A percentile compares a stretch with the other conserved stretches of the same genome.
These are phyloP conservation scores for Grammothele lineata DNA, from an alignment of 768 basidiomycete species.

Conservation along the genomic window DNA sequence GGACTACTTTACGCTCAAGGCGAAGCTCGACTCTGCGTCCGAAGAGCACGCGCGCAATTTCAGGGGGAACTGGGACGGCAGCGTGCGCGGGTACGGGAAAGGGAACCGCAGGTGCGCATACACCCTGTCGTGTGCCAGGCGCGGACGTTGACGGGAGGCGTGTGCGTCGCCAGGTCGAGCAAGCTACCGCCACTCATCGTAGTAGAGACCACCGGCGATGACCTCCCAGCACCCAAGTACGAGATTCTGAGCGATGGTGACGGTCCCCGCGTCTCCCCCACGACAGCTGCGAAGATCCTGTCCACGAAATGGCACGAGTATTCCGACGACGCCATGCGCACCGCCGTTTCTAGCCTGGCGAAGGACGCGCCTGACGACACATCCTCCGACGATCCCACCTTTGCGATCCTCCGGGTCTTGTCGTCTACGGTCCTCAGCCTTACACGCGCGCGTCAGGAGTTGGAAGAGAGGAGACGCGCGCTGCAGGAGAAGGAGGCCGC, in stretches of 20 bases:
- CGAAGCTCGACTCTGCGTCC: slow-evolving; percentile 48
- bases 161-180: slow-evolving; percentile 7
- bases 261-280: slow-evolving; percentile 15
- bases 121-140: too few relatives aligned
- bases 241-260: neutral
- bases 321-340: slow-evolving; percentile 70
- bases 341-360: slow-evolving; percentile 50
- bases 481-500: slow-evolving; percentile 59
- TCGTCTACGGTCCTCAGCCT: slow-evolving; percentile 64
- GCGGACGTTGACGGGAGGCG: too few relatives aligned
- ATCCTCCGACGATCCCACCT: slow-evolving; percentile 51
- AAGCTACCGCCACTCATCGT: slow-evolving; percentile 24
- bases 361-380: slow-evolving; percentile 44
- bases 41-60: slow-evolving; percentile 25
- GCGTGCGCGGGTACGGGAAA: slow-evolving; percentile 54
- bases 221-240: slow-evolving; percentile 1
- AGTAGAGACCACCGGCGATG: slow-evolving; percentile 23
- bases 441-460: slow-evolving; percentile 51
- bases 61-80: slow-evolving; percentile 43
- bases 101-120: slow-evolving; percentile 20
- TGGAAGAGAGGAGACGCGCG: slow-evolving; percentile 53
- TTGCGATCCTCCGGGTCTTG: slow-evolving; percentile 61
- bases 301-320: slow-evolving; percentile 73
- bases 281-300: slow-evolving; percentile 43
- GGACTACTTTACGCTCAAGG: slow-evolving; percentile 61